Evolutionary conservation across 2,329 filamentous ascomycete genomes (phyloP).

Genomic region (Colletotrichum coccodes): DNA sequence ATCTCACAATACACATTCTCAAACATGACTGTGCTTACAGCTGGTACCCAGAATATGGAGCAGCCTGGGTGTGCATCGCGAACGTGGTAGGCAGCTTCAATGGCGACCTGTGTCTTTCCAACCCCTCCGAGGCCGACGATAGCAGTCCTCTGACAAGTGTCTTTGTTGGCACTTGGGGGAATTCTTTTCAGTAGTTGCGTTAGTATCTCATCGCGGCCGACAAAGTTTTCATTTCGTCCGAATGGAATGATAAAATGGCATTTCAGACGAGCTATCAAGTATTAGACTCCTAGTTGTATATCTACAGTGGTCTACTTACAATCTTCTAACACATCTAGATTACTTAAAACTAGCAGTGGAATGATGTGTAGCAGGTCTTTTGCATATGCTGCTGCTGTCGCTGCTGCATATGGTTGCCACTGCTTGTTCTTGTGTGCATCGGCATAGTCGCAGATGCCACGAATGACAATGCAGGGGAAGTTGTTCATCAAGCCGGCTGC

Average conservation of each 20-base stretch:
- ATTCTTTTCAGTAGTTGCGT: constrained; percentile 30
- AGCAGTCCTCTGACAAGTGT: constrained; percentile 39
- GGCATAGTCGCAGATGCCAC: constrained; percentile 52
- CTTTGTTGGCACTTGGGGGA: not conserved
- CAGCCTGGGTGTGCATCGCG: constrained; percentile 39
- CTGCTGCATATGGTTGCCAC: constrained; percentile 49
- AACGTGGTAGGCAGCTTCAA: constrained; percentile 45
- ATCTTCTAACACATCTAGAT: not conserved
- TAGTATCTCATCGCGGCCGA: constrained; percentile 36
- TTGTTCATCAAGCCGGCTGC: constrained; percentile 39
- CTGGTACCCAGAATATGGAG: constrained; percentile 54
- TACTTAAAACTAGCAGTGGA: not conserved
- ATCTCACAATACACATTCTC: constrained; percentile 47
- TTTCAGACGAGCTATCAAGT: not conserved
- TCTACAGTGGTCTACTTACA: not conserved
- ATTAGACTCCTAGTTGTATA: not conserved
- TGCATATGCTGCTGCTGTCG: constrained; percentile 44
- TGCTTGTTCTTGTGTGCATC: constrained; percentile 50
- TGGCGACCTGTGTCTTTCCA: constrained; percentile 51
- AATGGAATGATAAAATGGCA: constrained; percentile 36
- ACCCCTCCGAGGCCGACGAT: constrained; percentile 46
- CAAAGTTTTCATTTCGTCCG: constrained; percentile 38
- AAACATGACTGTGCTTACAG: constrained; percentile 40
- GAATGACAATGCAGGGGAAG: constrained; percentile 47
- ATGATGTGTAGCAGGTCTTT: not conserved